Evolutionary conservation across 2,329 filamentous ascomycete genomes (phyloP).

Genomic region (Annulohypoxylon truncatum): DNA sequence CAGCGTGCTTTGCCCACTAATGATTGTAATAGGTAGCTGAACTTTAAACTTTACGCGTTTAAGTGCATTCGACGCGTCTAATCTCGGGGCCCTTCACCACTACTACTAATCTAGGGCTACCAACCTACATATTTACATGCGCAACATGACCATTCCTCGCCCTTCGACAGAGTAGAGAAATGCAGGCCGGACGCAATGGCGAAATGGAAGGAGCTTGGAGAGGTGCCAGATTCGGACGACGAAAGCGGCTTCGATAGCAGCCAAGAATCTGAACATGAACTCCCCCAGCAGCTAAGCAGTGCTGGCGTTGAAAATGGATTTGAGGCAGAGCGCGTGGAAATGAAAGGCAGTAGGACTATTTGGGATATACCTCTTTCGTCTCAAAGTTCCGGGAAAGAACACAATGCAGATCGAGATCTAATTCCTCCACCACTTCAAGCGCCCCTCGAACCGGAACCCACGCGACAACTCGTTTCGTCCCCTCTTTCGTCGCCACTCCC

Average conservation of each 20-base stretch:
- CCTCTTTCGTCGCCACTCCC: constrained; percentile 32
- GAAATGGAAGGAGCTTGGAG: constrained; percentile 58
- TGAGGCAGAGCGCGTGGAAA: neutral
- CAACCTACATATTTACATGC: constrained; percentile 4
- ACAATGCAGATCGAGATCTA: constrained; percentile 45
- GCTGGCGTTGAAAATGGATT: neutral
- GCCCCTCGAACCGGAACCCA: neutral
- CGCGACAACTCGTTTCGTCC: constrained; percentile 15
- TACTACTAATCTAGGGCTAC: neutral
- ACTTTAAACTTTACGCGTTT: constrained; percentile 33
- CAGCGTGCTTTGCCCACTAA: constrained; percentile 12
- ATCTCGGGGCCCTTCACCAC: neutral
- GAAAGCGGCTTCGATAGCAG: constrained; percentile 53
- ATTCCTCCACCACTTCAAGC: constrained; percentile 43
- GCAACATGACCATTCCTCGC: constrained; percentile 17
- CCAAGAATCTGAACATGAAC: constrained; percentile 48
- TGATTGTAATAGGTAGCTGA: constrained; percentile 12
- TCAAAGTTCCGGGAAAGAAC: constrained; percentile 32
- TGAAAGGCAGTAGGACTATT: constrained; percentile 33
- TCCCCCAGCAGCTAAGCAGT: constrained; percentile 18
- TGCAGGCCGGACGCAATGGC: constrained; percentile 53
- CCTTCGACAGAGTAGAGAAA: constrained; percentile 38
- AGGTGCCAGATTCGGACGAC: constrained; percentile 59
- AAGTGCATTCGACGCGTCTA: constrained; percentile 38
- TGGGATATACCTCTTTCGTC: constrained; percentile 51